These are phyloP conservation scores for Capsella rubella DNA, from an alignment of 441 rosid species.

Conservation along the genomic window DNA sequence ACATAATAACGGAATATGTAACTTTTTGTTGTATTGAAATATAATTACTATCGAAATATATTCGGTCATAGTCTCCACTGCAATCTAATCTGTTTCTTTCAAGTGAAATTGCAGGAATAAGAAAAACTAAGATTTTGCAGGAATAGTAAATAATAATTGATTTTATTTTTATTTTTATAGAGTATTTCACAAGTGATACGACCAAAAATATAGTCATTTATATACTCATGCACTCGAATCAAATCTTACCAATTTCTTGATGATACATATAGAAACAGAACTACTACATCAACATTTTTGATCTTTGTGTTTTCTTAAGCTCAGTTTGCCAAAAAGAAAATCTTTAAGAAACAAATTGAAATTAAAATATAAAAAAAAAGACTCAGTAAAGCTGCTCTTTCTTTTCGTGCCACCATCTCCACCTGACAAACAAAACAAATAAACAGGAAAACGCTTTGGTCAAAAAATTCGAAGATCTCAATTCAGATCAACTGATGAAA, in stretches of 20 bases:
- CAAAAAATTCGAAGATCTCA: neutral
- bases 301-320: neutral
- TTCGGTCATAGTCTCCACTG: neutral
- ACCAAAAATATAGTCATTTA: neutral
- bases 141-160: neutral
- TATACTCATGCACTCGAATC: neutral
- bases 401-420: conserved; percentile 54
- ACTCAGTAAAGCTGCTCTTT: conserved; percentile 46
- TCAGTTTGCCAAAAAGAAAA: conserved; percentile 14
- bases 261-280: conserved; percentile 17
- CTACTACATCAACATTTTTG: conserved; percentile 20
- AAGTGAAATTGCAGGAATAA: neutral
- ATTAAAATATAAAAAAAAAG: neutral
- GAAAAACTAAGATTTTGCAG: neutral
- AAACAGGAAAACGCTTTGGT: conserved; percentile 6
- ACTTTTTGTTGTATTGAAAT: conserved; percentile 1
- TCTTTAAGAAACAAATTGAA: neutral
- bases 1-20: conserved; percentile 2
- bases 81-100: neutral
- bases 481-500: neutral
- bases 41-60: neutral
- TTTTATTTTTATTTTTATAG: neutral
- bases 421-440: conserved; percentile 22
- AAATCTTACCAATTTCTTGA: conserved; percentile 22
- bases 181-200: neutral